A percentile compares a stretch with the other conserved stretches of the same genome.
Conservation (phyloP, 2,329 filamentous ascomycete species). For the Aspergillus pseudoviridinutans region DNA sequence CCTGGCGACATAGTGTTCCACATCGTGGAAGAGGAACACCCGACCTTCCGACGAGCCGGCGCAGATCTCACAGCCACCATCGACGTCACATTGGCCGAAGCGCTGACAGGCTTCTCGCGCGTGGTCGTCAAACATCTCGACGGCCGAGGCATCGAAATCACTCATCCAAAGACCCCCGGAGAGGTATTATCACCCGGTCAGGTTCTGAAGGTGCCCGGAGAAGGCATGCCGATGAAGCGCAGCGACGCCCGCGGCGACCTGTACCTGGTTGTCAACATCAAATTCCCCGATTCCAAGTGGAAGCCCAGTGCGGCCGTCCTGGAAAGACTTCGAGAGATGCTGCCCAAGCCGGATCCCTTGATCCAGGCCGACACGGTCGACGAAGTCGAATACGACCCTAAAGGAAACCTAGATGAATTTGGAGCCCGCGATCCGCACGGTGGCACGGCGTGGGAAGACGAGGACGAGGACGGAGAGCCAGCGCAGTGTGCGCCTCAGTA, state of each 20-base stretch:
- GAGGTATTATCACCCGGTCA: conserved; percentile 80
- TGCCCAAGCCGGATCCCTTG: conserved; percentile 60
- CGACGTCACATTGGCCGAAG: conserved; percentile 75
- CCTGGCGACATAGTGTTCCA: conserved; percentile 93
- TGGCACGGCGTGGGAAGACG: conserved; percentile 47
- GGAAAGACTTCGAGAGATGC: conserved; percentile 66
- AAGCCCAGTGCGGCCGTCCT: conserved; percentile 67
- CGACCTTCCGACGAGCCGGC: conserved; percentile 76
- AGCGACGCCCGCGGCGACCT: conserved; percentile 81
- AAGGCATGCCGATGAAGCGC: conserved; percentile 92
- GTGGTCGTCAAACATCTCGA: conserved; percentile 91
- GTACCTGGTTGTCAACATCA: conserved; percentile 78
- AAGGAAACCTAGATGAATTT: conserved; percentile 73
- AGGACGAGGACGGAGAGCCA: conserved; percentile 44
- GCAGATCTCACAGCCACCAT: conserved; percentile 80
- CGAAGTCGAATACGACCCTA: conserved; percentile 81
- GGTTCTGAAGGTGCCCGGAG: conserved; percentile 76
- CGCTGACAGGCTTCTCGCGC: conserved; percentile 82
- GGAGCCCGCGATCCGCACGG: conserved; percentile 42
- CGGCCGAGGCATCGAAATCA: conserved; percentile 79
- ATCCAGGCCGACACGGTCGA: conserved; percentile 74
- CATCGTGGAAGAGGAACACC: conserved; percentile 75
- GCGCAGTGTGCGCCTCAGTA: conserved; percentile 50
- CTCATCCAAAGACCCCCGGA: conserved; percentile 70
- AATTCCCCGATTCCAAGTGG: conserved; percentile 88